Percentiles rank a stretch among this genome's conserved stretches.
Conservation (phyloP, 2,329 filamentous ascomycete genomes). For the Blastomyces emzantsi region DNA sequence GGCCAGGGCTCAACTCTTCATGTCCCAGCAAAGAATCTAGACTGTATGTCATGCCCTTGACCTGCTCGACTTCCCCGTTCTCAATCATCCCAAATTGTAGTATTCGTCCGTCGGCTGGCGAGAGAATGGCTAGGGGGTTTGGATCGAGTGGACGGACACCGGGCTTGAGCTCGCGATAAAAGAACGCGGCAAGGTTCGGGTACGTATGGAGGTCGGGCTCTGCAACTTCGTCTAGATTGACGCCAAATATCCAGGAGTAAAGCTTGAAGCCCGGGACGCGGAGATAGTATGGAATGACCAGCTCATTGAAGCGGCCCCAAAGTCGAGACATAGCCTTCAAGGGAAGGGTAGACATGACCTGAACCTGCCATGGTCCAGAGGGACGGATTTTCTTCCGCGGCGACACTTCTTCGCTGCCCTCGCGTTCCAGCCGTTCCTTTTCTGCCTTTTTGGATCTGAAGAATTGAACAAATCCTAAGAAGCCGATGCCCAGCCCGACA, state of each 20-base stretch:
- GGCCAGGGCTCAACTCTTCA: conserved; percentile 40
- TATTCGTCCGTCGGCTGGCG: conserved; percentile 81
- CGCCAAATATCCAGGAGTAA: conserved; percentile 86
- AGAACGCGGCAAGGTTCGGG: conserved; percentile 91
- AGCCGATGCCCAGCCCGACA: conserved; percentile 72
- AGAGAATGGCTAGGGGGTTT: conserved; percentile 68
- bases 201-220: conserved; percentile 84
- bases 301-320: conserved; percentile 87
- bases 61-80: conserved; percentile 91
- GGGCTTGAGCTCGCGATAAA: conserved; percentile 90
- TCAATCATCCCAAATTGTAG: conserved; percentile 89
- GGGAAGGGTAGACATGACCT: conserved; percentile 86
- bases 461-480: conserved; percentile 74
- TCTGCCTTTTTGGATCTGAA: conserved; percentile 58
- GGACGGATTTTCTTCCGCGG: conserved; percentile 59
- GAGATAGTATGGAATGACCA: conserved; percentile 78
- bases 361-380: conserved; percentile 85
- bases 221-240: conserved; percentile 75
- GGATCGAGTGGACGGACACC: conserved; percentile 77
- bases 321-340: conserved; percentile 81
- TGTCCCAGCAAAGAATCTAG: conserved; percentile 81
- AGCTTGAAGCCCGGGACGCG: conserved; percentile 85
- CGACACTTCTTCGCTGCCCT: conserved; percentile 39
- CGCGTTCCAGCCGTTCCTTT: conserved; percentile 41
- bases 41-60: conserved; percentile 97